Evolutionary conservation across 148 eudicot genomes (phyloP).

Genomic region (Arctostaphylos glauca): DNA sequence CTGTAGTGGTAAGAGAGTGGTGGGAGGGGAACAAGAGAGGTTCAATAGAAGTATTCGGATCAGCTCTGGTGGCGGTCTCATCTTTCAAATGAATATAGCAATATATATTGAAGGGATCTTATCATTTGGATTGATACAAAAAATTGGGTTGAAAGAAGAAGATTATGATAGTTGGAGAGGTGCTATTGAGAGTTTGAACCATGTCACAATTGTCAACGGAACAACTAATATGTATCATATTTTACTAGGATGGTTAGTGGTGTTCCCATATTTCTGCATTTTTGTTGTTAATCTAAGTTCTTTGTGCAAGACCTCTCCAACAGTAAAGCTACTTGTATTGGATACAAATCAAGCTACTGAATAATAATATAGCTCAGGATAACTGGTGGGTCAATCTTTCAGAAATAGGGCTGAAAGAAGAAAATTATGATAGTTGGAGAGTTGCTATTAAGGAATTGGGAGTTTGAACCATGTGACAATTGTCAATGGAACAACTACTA

Average conservation of each 20-base stretch:
- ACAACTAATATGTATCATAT: background rate
- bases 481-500: background rate
- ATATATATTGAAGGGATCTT: background rate
- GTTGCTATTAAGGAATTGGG: too few relatives aligned
- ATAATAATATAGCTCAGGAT: background rate
- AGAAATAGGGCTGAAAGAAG: background rate
- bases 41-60: background rate
- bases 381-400: background rate
- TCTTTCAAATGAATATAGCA: background rate
- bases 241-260: background rate
- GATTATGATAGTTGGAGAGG: background rate
- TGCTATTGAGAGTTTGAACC: background rate
- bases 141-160: background rate
- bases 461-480: conserved; percentile 1
- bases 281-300: background rate
- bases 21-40: background rate
- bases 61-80: background rate
- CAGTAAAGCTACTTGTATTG: conserved; percentile 5
- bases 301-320: background rate
- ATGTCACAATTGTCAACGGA: background rate
- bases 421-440: background rate
- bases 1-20: background rate
- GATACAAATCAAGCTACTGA: background rate
- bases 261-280: background rate
- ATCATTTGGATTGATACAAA: background rate